Percentiles rank a stretch among this genome's conserved stretches.
These are phyloP conservation scores for Fomitopsis betulina DNA, from an alignment of 1,284 basidiomycete species.

Conservation along the genomic window DNA sequence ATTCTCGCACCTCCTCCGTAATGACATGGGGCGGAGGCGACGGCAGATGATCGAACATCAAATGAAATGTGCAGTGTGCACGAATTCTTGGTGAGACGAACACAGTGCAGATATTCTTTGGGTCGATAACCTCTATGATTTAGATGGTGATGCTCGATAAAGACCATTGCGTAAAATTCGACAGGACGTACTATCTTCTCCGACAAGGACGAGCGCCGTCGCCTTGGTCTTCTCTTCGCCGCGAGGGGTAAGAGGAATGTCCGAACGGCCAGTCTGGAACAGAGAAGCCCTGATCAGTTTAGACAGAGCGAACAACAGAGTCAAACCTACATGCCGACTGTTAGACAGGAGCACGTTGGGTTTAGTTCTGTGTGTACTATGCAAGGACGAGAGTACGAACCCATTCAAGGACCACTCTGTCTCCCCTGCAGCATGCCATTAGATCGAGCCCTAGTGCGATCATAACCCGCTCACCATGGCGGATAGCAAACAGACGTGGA, in stretches of 20 bases:
- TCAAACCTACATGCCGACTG: constrained; percentile 65
- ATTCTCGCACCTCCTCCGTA: constrained; percentile 72
- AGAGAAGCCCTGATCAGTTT: constrained; percentile 3
- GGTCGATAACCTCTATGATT: constrained; percentile 70
- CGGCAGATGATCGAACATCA: constrained; percentile 62
- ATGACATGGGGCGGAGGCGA: constrained; percentile 49
- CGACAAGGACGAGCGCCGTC: constrained; percentile 67
- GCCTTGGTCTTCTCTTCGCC: constrained; percentile 74
- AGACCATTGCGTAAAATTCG: background rate
- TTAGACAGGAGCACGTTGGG: constrained; percentile 2
- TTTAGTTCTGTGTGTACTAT: constrained; percentile 1
- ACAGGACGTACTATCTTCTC: constrained; percentile 62
- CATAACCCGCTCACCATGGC: constrained; percentile 53
- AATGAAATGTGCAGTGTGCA: constrained; percentile 81
- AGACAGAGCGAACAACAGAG: background rate
- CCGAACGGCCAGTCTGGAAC: constrained; percentile 78
- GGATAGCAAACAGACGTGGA: constrained; percentile 73
- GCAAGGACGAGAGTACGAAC: constrained; percentile 30
- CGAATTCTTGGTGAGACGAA: constrained; percentile 82
- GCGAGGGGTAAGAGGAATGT: constrained; percentile 81
- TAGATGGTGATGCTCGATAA: background rate
- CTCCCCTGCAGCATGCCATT: constrained; percentile 53
- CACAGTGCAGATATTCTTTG: constrained; percentile 71
- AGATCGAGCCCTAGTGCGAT: constrained; percentile 4
- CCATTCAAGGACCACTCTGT: constrained; percentile 94